Evolutionary conservation across 768 basidiomycete species (phyloP), one percentile per base, ranked within the genome.

Genomic region (Erythrobasidium yunnanense): DNA sequence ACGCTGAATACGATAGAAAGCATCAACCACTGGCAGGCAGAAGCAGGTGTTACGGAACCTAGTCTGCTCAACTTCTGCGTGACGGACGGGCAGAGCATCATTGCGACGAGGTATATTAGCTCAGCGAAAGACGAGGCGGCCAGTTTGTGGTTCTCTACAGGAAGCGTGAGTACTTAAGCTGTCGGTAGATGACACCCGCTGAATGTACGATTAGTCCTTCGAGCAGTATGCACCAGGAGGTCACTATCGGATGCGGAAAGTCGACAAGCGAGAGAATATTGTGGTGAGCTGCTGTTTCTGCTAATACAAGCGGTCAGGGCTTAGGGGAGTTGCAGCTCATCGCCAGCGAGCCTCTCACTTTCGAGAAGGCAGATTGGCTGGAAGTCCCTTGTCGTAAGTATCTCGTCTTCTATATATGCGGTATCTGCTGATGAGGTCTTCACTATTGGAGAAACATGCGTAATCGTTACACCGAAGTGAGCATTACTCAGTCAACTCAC

Each of bases 361-460:
- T 97, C 72, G 93, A 99, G 78, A 45, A 69, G 84, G 89, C 90
- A 55, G 95, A 99, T 75, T 99, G 95, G 95, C 92, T 96, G 86
- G 95, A 96, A 76, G 92, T 99, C 73, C 87, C 87, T 75, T 93
- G 90, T 13, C 96, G 49, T 51, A 25, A 51, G 49, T 25, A 13
- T 13, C 25, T 11, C 38, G 38, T 45, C 11, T 11, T 20, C 38
- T 45, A 45, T 20, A 11, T 45, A 11, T 45, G 38, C n/a, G n/a
- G 38, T 11, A 11, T 20, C 38, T 45, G 38, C 11, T 20, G 38
- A 45, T 45, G 38, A 45, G 13, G 38, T 11, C 11, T 45, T 20
- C 38, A n/a, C n/a, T n/a, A n/a, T n/a, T n/a, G n/a, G n/a, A 51
- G 49, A 99, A 76, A 85, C 88, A 69, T 87, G 96, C 86, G 85